A percentile compares a stretch with the other conserved stretches of the same genome.
Conservation (phyloP, 768 basidiomycete genomes). For the Porpolomopsis calyptriformis region DNA sequence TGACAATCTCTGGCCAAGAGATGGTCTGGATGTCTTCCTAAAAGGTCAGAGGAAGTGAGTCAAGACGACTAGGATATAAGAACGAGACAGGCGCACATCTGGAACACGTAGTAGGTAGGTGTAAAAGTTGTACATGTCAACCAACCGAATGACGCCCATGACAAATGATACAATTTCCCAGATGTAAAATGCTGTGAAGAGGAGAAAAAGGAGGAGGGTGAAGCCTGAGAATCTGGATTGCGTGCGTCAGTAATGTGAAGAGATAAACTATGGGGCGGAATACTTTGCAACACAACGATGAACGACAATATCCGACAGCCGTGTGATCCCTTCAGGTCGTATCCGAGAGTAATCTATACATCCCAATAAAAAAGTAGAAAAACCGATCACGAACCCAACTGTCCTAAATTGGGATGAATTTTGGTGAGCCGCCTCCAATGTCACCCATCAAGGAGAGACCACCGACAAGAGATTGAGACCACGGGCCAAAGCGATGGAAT, state of each 20-base stretch:
- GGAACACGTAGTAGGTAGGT: conserved; percentile 89
- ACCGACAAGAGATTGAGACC: conserved; percentile 93
- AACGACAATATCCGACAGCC: conserved; percentile 74
- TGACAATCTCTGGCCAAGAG: conserved; percentile 91
- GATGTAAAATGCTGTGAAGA: conserved; percentile 78
- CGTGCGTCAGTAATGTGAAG: conserved; percentile 1
- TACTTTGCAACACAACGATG: conserved; percentile 77
- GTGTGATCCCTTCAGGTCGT: conserved; percentile 51
- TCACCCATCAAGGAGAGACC: conserved; percentile 13
- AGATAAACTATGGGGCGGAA: conserved; percentile 16
- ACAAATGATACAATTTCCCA: conserved; percentile 82
- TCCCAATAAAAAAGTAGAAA: conserved; percentile 91
- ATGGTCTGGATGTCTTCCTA: conserved; percentile 97
- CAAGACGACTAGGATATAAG: conserved; percentile 4
- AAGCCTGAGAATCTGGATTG: conserved; percentile 72
- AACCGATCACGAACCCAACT: conserved; percentile 95
- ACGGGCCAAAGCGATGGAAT: conserved; percentile 82
- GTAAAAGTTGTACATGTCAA: conserved; percentile 95
- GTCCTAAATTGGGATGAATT: conserved; percentile 45
- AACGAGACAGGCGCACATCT: conserved; percentile 48
- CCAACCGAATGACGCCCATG: conserved; percentile 62
- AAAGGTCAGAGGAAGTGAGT: conserved; percentile 1
- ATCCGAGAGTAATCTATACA: conserved; percentile 90
- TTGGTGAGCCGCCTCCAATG: conserved; percentile 10
- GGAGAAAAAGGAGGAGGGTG: conserved; percentile 71